phyloP scores from a whole-genome alignment of 139 green algal genomes.

The Chlamydomonas schloesseri region DNA sequence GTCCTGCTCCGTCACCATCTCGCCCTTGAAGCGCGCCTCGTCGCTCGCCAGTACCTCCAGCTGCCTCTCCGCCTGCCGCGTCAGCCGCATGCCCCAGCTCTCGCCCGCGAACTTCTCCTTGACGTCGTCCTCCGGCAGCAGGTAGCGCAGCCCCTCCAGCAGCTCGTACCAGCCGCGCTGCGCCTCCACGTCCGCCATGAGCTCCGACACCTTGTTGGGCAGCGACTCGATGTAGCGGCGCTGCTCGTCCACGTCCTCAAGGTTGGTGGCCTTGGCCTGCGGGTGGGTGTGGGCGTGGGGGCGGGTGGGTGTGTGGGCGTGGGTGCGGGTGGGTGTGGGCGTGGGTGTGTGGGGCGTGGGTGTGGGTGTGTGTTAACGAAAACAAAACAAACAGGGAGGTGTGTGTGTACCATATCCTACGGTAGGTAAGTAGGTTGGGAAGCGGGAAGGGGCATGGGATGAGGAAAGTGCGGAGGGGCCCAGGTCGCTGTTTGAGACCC shows the following conservation, averaged over 20 bases:
- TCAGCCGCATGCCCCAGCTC: slow-evolving; percentile 52
- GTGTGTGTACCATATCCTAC: no score
- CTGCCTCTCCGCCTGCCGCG: slow-evolving; percentile 59
- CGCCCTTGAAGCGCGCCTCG: slow-evolving; percentile 67
- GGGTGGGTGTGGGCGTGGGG: no score
- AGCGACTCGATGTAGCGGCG: slow-evolving; percentile 79
- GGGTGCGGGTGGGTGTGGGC: no score
- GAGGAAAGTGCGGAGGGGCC: no score
- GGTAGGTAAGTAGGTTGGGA: no score
- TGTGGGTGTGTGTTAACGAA: no score
- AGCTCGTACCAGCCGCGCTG: slow-evolving; percentile 76
- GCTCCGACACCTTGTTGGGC: slow-evolving; percentile 62
- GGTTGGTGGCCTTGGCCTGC: slow-evolving; percentile 60
- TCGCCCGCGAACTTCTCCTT: slow-evolving; percentile 63
- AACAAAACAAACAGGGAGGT: no score
- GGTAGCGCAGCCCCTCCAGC: slow-evolving; percentile 68
- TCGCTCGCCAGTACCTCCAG: slow-evolving; percentile 46
- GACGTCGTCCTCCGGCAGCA: slow-evolving; percentile 72
- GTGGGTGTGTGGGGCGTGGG: no score
- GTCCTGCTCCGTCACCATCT: slow-evolving; percentile 78
- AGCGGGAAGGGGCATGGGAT: no score
- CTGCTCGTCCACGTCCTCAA: slow-evolving; percentile 83
- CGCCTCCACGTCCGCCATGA: slow-evolving; percentile 68
- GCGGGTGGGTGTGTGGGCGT: no score
- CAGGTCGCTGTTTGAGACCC: no score